A percentile compares a stretch with the other conserved stretches of the same genome.
These are phyloP conservation scores for Copromyces sp. DNA, from an alignment of 495 filamentous ascomycete species.

Conservation along the genomic window DNA sequence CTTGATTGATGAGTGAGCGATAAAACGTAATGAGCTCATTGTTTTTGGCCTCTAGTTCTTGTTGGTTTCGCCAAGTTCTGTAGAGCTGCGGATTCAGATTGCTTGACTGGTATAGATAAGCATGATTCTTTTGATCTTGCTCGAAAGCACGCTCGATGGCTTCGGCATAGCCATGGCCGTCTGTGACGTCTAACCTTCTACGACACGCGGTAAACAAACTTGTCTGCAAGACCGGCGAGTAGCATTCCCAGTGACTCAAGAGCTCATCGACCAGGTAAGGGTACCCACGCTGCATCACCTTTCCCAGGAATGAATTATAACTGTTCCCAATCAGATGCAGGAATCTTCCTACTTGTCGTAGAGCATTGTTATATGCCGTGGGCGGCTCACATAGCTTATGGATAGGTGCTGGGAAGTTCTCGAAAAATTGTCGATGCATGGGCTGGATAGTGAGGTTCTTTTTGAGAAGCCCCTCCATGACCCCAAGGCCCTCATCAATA, in stretches of 20 bases:
- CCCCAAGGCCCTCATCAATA: constrained; percentile 28
- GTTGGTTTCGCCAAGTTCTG: neutral
- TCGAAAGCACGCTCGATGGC: constrained; percentile 30
- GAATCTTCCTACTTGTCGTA: constrained; percentile 25
- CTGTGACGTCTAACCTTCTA: constrained; percentile 24
- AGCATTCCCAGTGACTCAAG: constrained; percentile 33
- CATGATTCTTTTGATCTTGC: constrained; percentile 20
- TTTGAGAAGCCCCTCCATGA: constrained; percentile 29
- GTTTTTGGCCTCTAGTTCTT: neutral
- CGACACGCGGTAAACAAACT: constrained; percentile 51
- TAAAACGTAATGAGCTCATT: neutral
- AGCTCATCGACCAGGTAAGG: constrained; percentile 56
- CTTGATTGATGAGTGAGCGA: neutral
- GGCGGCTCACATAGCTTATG: constrained; percentile 10
- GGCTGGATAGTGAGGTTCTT: constrained; percentile 26
- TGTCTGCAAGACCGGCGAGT: constrained; percentile 45
- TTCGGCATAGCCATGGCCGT: constrained; percentile 5
- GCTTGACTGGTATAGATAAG: neutral
- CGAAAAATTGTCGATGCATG: constrained; percentile 40
- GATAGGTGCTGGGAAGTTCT: constrained; percentile 39
- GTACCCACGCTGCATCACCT: constrained; percentile 20
- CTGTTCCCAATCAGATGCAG: constrained; percentile 24
- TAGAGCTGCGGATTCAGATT: neutral
- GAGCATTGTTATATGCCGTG: constrained; percentile 1
- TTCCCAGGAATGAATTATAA: constrained; percentile 4